These are phyloP conservation scores for Leishmania arabica DNA, from an alignment of 208 protist genomes.

Conservation along the genomic window DNA sequence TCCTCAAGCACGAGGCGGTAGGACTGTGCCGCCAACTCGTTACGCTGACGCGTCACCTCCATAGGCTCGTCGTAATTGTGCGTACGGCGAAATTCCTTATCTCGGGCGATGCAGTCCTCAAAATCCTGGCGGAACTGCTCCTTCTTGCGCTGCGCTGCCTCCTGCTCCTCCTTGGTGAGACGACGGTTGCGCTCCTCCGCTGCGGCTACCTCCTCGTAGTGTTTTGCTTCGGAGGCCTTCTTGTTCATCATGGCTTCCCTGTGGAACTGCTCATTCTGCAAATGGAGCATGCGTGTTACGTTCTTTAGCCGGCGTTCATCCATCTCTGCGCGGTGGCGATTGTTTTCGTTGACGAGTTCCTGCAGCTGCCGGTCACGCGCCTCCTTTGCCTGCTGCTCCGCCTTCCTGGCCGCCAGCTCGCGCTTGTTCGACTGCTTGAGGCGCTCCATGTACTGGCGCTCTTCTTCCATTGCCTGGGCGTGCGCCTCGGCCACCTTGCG, in stretches of 20 bases:
- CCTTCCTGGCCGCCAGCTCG: constrained; percentile 60
- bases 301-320: constrained; percentile 70
- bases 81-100: constrained; percentile 66
- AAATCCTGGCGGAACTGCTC: constrained; percentile 71
- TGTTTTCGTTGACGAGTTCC: constrained; percentile 50
- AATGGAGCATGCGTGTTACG: constrained; percentile 50
- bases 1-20: constrained; percentile 61
- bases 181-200: constrained; percentile 62
- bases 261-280: constrained; percentile 75
- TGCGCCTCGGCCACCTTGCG: constrained; percentile 49
- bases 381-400: constrained; percentile 36
- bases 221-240: constrained; percentile 36
- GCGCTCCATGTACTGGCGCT: constrained; percentile 63
- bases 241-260: constrained; percentile 34
- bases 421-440: constrained; percentile 63
- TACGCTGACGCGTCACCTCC: constrained; percentile 61
- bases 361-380: constrained; percentile 52
- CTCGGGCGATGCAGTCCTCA: constrained; percentile 62
- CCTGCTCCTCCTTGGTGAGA: constrained; percentile 56
- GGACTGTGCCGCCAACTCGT: constrained; percentile 64
- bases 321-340: constrained; percentile 53
- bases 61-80: constrained; percentile 87
- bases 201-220: constrained; percentile 51
- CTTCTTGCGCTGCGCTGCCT: constrained; percentile 51
- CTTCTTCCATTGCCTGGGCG: constrained; percentile 38